Percentiles rank a stretch among this genome's conserved stretches.
Conservation (phyloP, 2,329 filamentous ascomycete species). For the Pseudogymnoascus sp. region DNA sequence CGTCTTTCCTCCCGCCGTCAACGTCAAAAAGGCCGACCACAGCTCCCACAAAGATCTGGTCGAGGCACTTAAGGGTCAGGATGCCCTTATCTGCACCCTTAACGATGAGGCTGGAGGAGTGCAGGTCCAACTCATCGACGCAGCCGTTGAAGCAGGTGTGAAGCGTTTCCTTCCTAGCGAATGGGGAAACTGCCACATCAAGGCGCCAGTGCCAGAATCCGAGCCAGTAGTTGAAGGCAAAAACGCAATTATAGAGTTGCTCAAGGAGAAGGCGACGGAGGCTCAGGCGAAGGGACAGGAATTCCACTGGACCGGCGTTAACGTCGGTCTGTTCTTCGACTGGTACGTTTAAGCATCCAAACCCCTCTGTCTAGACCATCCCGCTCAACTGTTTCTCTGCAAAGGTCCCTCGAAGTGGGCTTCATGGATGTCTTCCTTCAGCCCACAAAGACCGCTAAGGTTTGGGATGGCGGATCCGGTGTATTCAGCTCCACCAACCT, state of each 20-base stretch:
- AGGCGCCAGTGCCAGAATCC: constrained; percentile 11
- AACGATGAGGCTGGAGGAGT: neutral
- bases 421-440: neutral
- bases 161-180: constrained; percentile 55
- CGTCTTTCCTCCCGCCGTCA: constrained; percentile 20
- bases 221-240: constrained; percentile 29
- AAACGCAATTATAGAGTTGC: constrained; percentile 29
- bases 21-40: constrained; percentile 18
- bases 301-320: constrained; percentile 30
- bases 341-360: constrained; percentile 14
- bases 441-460: constrained; percentile 22
- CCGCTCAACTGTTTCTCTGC: neutral
- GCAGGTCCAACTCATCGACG: constrained; percentile 41
- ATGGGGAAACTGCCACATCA: constrained; percentile 31
- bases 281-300: constrained; percentile 3
- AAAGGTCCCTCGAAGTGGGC: neutral
- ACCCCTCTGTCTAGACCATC: neutral
- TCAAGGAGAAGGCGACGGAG: constrained; percentile 22
- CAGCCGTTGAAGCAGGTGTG: constrained; percentile 51
- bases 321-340: constrained; percentile 22
- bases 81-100: constrained; percentile 19
- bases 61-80: constrained; percentile 25
- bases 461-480: constrained; percentile 28
- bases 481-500: constrained; percentile 28
- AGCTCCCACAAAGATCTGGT: constrained; percentile 11